Base-by-base conservation (phyloP, 1,284 basidiomycete species). In the Filobasidium uniguttulatum region DNA sequence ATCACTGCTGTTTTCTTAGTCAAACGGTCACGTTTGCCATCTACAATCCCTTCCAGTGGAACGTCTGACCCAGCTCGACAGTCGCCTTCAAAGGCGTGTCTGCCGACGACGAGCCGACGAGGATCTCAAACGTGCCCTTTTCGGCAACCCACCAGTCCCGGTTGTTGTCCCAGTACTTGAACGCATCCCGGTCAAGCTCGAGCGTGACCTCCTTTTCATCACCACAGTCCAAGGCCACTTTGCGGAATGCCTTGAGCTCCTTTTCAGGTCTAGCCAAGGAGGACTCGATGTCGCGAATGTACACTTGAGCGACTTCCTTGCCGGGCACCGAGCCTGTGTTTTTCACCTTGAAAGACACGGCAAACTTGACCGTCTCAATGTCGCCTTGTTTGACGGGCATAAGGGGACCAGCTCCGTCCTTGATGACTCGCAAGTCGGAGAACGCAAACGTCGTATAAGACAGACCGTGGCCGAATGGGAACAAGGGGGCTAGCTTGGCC, bases 401-500 rank as follows among this genome's bases (percentile, higher is more conserved):
- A n/a, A n/a, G n/a, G n/a, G n/a, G n/a, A n/a, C 50, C 48, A n/a
- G 49, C 36, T 31, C n/a, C 48, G 43, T 49, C 48, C 22, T 37
- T 33, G 43, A 35, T 55, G 9, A 50, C 46, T 20, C 14, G 22
- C 12, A 58, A 44, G 30, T 54, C 53, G 0, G 44, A 36, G 55
- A 73, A 75, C 37, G 68, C 60, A 56, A 77, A 78, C 6, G 69
- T 64, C 1, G 77, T 72, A 60, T 79, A 78, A 17, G 74, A 74
- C 15, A 79, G 67, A 31, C 69, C 67, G 54, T 62, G 56, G 0
- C 76, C 76, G 56, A 78, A 77, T 7, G 76, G 66, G 61, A 75
- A 78, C 20, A 74, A 64, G 15, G 74, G 33, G 5, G 36, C 36
- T 10, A 44, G 41, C 12, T 50, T 38, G 28, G 54, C 48, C 25